Evolutionary conservation across 352 stramenopile genomes (phyloP).

Genomic region (Pythium volutum): DNA sequence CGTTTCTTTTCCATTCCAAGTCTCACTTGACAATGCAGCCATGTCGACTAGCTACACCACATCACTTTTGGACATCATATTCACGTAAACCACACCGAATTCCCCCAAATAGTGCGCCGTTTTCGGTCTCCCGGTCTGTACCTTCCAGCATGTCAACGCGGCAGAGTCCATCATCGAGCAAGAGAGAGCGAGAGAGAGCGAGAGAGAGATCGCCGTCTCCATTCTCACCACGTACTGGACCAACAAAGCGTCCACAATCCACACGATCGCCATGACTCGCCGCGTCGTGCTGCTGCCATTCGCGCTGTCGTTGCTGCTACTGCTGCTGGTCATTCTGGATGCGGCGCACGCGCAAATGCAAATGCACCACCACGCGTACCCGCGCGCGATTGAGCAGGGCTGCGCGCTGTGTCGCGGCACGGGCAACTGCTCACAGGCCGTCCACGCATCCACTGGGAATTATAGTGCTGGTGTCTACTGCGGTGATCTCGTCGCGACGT

Average conservation of each 20-base stretch:
- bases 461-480: constrained; percentile 56
- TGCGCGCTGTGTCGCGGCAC: constrained; percentile 55
- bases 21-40: constrained; percentile 2
- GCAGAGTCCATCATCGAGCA: neutral
- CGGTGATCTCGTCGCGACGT: constrained; percentile 56
- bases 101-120: constrained; percentile 10
- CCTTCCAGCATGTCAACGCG: constrained; percentile 8
- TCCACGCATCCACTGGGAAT: constrained; percentile 31
- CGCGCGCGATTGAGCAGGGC: constrained; percentile 32
- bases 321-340: constrained; percentile 5
- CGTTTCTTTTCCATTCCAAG: neutral
- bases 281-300: neutral
- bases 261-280: neutral
- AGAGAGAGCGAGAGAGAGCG: neutral
- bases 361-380: constrained; percentile 25
- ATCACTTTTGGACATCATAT: constrained; percentile 1
- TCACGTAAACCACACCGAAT: constrained; percentile 11
- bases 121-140: neutral
- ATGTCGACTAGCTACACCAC: neutral
- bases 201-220: neutral
- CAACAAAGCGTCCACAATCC: too few relatives aligned
- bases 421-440: constrained; percentile 62
- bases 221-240: too few relatives aligned
- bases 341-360: constrained; percentile 12
- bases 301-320: neutral